Percentiles rank a stretch among this genome's conserved stretches.
phyloP scores from a whole-genome alignment of 2,329 filamentous ascomycete genomes.

The Lasiodiplodia hormozganensis region DNA sequence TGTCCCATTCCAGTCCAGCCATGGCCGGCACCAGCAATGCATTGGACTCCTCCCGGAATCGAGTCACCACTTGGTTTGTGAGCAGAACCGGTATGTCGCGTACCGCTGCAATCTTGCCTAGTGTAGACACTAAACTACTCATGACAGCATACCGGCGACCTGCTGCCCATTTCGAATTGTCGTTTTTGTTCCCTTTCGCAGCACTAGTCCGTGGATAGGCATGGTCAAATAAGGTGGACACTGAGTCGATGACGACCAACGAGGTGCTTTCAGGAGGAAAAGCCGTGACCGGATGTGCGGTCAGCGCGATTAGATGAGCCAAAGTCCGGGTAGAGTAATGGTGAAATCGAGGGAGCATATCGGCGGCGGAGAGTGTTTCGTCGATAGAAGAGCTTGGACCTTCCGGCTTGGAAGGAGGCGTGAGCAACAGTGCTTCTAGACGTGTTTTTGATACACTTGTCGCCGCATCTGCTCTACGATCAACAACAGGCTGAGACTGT shows the following conservation, averaged over 20 bases:
- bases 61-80: conserved; percentile 82
- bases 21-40: conserved; percentile 78
- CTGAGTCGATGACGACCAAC: conserved; percentile 77
- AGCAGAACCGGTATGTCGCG: conserved; percentile 76
- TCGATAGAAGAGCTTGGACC: conserved; percentile 22
- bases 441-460: conserved; percentile 57
- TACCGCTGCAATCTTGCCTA: conserved; percentile 76
- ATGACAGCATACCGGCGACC: conserved; percentile 66
- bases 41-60: conserved; percentile 70
- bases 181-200: conserved; percentile 50
- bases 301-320: conserved; percentile 73
- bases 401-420: conserved; percentile 20
- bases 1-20: conserved; percentile 80
- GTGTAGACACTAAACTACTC: conserved; percentile 65
- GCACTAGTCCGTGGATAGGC: conserved; percentile 70
- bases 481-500: not conserved
- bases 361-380: conserved; percentile 32
- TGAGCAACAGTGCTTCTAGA: conserved; percentile 55
- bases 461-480: conserved; percentile 52
- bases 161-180: conserved; percentile 57
- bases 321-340: conserved; percentile 68
- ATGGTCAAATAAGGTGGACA: conserved; percentile 77
- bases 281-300: conserved; percentile 68
- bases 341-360: conserved; percentile 62
- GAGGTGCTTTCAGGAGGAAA: conserved; percentile 69